Evolutionary conservation across 805 yeast species (phyloP).

Genomic region (Zygotorulaspora danielsina): DNA sequence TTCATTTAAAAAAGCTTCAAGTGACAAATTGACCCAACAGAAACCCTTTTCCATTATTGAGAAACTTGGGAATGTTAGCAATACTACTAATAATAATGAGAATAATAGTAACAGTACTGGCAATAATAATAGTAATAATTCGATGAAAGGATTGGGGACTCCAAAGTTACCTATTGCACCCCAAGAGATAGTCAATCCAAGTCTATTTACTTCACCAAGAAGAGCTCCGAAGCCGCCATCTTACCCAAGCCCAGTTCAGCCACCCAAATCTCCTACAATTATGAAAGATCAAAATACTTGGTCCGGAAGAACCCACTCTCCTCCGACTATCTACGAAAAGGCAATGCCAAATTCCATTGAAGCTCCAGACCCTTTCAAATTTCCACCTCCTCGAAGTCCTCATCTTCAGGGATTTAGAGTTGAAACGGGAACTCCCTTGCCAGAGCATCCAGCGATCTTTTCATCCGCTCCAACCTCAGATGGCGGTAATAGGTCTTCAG

Average conservation of each 20-base stretch:
- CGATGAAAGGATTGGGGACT: not conserved
- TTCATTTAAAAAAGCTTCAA: not conserved
- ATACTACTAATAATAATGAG: too few relatives aligned
- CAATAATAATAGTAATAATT: too few relatives aligned
- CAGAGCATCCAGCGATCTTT: slow-evolving; percentile 6
- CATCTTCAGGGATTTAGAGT: slow-evolving; percentile 7
- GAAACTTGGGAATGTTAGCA: not conserved
- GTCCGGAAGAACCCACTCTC: slow-evolving; percentile 21
- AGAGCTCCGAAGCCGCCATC: slow-evolving; percentile 69
- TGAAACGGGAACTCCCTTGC: slow-evolving; percentile 6
- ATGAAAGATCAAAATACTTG: slow-evolving; percentile 7
- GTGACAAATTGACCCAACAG: not conserved
- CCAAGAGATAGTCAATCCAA: slow-evolving; percentile 15
- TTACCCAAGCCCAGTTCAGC: slow-evolving; percentile 41
- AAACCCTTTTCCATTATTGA: slow-evolving; percentile 14
- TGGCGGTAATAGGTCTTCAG: slow-evolving; percentile 21
- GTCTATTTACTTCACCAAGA: slow-evolving; percentile 59
- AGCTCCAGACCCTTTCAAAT: slow-evolving; percentile 7
- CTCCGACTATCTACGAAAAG: slow-evolving; percentile 29
- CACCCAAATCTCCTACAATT: slow-evolving; percentile 33
- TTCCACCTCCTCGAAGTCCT: slow-evolving; percentile 8
- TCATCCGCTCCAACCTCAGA: slow-evolving; percentile 8
- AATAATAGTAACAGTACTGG: not conserved
- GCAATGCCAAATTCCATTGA: slow-evolving; percentile 7
- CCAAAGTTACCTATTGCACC: slow-evolving; percentile 9